phyloP scores from a whole-genome alignment of 1,139 yeast genomes.

The Geotrichum candidum region DNA sequence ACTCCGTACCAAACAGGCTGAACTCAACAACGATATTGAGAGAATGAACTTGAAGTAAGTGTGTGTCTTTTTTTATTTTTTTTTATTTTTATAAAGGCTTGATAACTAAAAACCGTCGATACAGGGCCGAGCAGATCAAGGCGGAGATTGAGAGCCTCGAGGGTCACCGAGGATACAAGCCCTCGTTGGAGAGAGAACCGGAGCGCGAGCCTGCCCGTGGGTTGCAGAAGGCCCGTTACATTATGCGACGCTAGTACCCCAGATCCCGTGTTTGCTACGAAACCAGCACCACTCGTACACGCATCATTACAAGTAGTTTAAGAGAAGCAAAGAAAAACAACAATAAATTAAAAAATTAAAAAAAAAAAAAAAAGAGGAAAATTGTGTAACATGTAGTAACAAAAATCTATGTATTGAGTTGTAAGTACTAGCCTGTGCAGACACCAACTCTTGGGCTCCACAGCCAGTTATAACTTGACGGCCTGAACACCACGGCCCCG shows the following conservation, averaged over 20 bases:
- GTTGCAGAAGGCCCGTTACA: background rate
- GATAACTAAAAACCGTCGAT: too few relatives aligned
- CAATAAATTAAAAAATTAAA: background rate
- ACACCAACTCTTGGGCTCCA: too few relatives aligned
- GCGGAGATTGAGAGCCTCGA: background rate
- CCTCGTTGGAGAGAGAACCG: background rate
- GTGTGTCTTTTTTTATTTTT: background rate
- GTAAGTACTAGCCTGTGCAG: background rate
- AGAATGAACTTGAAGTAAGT: slow-evolving; percentile 22
- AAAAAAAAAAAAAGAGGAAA: too few relatives aligned
- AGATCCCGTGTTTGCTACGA: background rate
- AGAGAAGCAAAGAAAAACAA: background rate
- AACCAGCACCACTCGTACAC: background rate
- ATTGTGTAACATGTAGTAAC: background rate
- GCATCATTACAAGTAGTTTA: background rate
- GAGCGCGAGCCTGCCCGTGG: background rate
- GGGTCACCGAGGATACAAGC: background rate
- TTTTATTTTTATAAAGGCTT: background rate
- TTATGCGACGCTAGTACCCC: background rate
- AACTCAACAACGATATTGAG: slow-evolving; percentile 51
- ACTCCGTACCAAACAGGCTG: slow-evolving; percentile 50
- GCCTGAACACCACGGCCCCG: slow-evolving; percentile 79
- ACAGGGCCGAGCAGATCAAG: background rate
- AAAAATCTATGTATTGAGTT: background rate
- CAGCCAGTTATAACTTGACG: slow-evolving; percentile 31